phyloP scores from a whole-genome alignment of 495 filamentous ascomycete species.

The Amorphotheca resinae region DNA sequence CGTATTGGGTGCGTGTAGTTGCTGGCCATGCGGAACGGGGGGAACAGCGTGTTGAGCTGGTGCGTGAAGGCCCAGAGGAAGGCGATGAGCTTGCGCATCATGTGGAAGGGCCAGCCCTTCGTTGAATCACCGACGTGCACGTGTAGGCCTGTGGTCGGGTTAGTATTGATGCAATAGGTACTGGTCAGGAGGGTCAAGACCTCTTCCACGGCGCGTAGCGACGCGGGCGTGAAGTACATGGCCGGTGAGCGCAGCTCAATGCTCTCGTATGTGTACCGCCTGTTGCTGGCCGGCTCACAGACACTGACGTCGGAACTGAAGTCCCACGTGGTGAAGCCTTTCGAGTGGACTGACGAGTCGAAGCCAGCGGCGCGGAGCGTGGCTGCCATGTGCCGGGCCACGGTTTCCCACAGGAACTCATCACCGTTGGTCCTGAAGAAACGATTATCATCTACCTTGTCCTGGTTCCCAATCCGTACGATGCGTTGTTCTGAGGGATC shows the following conservation, averaged over 20 bases:
- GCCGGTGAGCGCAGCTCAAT: constrained; percentile 6
- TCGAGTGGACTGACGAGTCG: not conserved
- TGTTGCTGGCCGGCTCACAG: not conserved
- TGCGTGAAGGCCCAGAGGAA: constrained; percentile 29
- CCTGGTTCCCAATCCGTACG: no score
- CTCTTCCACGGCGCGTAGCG: not conserved
- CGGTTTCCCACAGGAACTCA: not conserved
- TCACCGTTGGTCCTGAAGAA: no score
- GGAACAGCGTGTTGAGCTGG: constrained; percentile 26
- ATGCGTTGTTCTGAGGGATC: no score
- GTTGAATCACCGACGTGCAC: constrained; percentile 28
- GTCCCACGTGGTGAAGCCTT: not conserved
- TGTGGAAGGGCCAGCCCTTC: constrained; percentile 17
- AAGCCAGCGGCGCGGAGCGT: not conserved
- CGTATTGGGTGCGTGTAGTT: not conserved
- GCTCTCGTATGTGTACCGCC: not conserved
- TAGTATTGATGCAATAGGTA: constrained; percentile 22
- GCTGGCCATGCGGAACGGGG: not conserved
- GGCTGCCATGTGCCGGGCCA: not conserved
- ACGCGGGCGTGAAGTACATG: not conserved
- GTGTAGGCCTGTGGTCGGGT: constrained; percentile 25
- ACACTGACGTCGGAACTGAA: not conserved
- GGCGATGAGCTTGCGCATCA: constrained; percentile 23
- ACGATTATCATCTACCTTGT: no score
- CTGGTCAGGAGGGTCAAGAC: constrained; percentile 14